These are phyloP conservation scores for Ogataea ramenticola DNA, from an alignment of 805 yeast genomes.

Conservation along the genomic window DNA sequence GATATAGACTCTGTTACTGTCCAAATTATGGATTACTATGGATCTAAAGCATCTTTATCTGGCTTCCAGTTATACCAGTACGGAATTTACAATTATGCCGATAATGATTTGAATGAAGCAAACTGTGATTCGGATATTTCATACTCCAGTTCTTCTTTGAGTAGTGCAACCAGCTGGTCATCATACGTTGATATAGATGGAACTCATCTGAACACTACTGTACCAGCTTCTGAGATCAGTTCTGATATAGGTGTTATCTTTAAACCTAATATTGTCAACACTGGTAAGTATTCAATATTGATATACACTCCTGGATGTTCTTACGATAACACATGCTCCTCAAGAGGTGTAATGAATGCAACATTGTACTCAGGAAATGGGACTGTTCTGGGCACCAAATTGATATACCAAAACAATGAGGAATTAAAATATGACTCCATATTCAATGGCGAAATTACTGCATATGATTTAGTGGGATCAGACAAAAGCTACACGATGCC, in stretches of 20 bases:
- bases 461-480: constrained; percentile 14
- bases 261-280: constrained; percentile 59
- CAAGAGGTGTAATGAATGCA: constrained; percentile 75
- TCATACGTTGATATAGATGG: constrained; percentile 7
- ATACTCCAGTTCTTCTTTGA: constrained; percentile 9
- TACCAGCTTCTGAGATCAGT: constrained; percentile 22
- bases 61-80: constrained; percentile 69
- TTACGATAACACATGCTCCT: constrained; percentile 55
- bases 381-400: constrained; percentile 29
- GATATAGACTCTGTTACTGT: constrained; percentile 56
- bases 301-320: constrained; percentile 86
- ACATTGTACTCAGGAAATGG: constrained; percentile 49
- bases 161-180: constrained; percentile 17
- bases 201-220: constrained; percentile 18
- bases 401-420: constrained; percentile 74
- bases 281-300: constrained; percentile 69
- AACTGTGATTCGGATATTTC: constrained; percentile 33
- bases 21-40: constrained; percentile 61
- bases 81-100: constrained; percentile 61
- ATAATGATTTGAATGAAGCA: constrained; percentile 62
- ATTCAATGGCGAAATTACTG: constrained; percentile 61
- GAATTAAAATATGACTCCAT: constrained; percentile 74
- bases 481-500: constrained; percentile 21
- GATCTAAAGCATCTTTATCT: constrained; percentile 56
- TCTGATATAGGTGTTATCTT: constrained; percentile 38